Evolutionary conservation across 257 asterid species (phyloP), one percentile per base, ranked within the genome.

Genomic region (Galeopsis tetrahit): DNA sequence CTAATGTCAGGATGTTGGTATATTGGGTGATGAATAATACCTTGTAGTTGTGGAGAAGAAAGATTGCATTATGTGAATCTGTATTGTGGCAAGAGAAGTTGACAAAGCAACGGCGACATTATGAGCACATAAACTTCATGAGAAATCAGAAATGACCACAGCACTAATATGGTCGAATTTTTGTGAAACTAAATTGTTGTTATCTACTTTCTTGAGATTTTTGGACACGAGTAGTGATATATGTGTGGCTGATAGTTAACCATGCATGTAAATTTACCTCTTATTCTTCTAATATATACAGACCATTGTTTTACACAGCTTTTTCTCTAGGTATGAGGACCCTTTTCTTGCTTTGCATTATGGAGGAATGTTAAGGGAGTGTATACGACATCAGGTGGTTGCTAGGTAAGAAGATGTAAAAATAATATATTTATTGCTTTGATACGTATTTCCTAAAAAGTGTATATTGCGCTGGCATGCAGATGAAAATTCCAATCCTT

Each of bases 301-400:
- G 1, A 13, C 13, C 58, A 60, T 52, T 62, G 34, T 49, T 64
- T 44, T 28, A 57, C 35, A 53, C 36, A 21, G 33, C 63, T 4
- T 38, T 66, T 64, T 60, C 35, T 33, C 52, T 70, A 94, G 99
- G 78, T 92, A 92, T 14, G 95, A 90, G 33, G 95, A 91, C 86
- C 95, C 90, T 21, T 46, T 63, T 9, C 67, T 84, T 72, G 96
- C 95, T 74, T 73, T 95, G 88, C 97, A 91, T 78, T 95, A 77
- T 32, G 99, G 99, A 66, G 87, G 83, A 59, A 90, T 95, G 97
- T 58, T 95, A 66, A 90, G 86, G 84, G 99, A 95, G 81, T 90
- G 97, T 75, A 83, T 95, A 69, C 87, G 99, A 38, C 97, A 95
- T 81, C 99, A 95, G 63, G 80, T 75, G 74, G 93, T 95, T 70